phyloP scores from a whole-genome alignment of 345 rosid species.

The Firmiana major region DNA sequence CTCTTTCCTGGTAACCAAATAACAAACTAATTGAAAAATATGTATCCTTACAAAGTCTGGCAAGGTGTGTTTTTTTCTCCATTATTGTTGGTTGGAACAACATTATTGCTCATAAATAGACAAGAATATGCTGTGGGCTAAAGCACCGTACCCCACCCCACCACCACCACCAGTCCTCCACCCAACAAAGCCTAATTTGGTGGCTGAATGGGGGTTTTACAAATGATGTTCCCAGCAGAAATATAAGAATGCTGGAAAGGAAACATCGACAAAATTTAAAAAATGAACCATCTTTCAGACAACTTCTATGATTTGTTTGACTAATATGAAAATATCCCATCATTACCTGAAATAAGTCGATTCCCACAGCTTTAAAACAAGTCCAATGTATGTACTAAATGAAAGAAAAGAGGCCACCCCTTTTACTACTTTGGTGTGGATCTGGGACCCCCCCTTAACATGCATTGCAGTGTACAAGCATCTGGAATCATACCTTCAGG shows the following conservation, averaged over 20 bases:
- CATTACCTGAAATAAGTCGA: not conserved
- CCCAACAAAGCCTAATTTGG: not conserved
- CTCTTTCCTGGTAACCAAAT: not conserved
- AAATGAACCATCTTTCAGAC: not conserved
- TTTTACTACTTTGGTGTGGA: not conserved
- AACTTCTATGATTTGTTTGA: not conserved
- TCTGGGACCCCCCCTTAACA: not conserved
- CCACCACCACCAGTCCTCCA: not conserved
- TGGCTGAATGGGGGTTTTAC: not conserved
- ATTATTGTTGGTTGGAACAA: not conserved
- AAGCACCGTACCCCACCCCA: not conserved
- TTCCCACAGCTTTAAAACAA: not conserved
- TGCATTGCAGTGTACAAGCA: not conserved
- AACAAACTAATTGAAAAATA: not conserved
- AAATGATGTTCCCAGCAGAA: conserved; percentile 1
- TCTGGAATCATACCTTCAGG: not conserved
- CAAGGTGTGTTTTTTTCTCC: not conserved
- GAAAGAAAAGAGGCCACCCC: not conserved
- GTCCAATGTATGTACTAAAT: not conserved
- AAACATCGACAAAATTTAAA: not conserved
- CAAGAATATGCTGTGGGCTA: not conserved
- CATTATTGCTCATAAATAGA: not conserved
- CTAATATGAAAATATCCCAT: not conserved
- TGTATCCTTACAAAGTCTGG: not conserved
- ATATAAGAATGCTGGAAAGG: not conserved